Conservation (phyloP, 2,329 filamentous ascomycete genomes). For the Simplicillium aogashimaense region DNA sequence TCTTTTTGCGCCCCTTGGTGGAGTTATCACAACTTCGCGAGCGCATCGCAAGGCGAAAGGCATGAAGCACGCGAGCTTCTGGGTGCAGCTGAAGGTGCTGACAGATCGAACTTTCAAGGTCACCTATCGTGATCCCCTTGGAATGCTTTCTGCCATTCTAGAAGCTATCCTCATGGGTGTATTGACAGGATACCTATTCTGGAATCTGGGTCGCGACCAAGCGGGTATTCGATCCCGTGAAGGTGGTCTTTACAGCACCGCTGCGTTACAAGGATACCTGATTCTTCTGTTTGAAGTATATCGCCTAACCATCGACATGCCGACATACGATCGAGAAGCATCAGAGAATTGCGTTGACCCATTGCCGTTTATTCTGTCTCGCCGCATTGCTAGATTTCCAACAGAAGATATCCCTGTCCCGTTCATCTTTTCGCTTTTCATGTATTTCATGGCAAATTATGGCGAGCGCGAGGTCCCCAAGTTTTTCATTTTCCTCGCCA, state of each 20-base stretch:
- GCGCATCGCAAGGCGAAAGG: constrained; percentile 6
- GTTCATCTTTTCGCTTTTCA: constrained; percentile 58
- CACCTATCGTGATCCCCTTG: constrained; percentile 68
- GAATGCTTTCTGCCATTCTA: constrained; percentile 58
- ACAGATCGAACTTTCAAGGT: constrained; percentile 61
- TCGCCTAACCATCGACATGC: constrained; percentile 64
- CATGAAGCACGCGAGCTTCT: constrained; percentile 41
- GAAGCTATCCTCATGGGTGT: constrained; percentile 64
- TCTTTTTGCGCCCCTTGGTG: constrained; percentile 13
- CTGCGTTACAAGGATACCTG: constrained; percentile 65
- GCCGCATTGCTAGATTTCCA: constrained; percentile 56
- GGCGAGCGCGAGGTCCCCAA: constrained; percentile 44
- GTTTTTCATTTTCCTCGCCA: constrained; percentile 63
- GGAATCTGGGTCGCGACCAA: constrained; percentile 52
- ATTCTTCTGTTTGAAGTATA: constrained; percentile 70
- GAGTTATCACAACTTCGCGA: constrained; percentile 1
- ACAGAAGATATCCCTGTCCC: constrained; percentile 68
- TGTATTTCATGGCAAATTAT: constrained; percentile 73
- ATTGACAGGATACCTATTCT: constrained; percentile 65
- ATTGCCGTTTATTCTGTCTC: constrained; percentile 58
- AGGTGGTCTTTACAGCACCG: constrained; percentile 62
- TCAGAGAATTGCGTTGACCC: constrained; percentile 64
- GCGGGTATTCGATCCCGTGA: constrained; percentile 65
- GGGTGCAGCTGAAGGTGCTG: constrained; percentile 54
- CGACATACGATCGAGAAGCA: constrained; percentile 65